phyloP scores from a whole-genome alignment of 306 rosid genomes.

The Prunus padus region DNA sequence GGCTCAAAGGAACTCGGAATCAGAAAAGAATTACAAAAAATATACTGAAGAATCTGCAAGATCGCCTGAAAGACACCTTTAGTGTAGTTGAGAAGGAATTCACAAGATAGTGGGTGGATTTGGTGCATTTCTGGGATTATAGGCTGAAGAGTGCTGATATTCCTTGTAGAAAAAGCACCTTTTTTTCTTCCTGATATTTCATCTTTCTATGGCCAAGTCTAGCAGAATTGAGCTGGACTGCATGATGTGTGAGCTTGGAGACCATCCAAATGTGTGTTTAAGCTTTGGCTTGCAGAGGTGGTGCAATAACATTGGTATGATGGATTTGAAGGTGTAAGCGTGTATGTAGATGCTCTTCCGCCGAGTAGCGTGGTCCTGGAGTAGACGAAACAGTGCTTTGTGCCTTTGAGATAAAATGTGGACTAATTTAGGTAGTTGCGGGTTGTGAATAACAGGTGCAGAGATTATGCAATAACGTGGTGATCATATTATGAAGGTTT shows the following conservation, averaged over 20 bases:
- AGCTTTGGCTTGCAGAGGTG: conserved; percentile 8
- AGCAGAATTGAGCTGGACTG: not conserved
- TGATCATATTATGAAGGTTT: not conserved
- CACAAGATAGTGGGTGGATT: conserved; percentile 31
- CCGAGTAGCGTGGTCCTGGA: not conserved
- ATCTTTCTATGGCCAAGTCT: not conserved
- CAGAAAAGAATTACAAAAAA: conserved; percentile 76
- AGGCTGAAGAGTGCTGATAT: conserved; percentile 10
- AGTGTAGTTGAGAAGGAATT: conserved; percentile 68
- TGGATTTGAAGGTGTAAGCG: conserved; percentile 7
- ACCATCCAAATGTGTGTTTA: not conserved
- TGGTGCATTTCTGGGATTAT: conserved; percentile 3
- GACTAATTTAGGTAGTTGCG: not conserved
- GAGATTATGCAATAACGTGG: not conserved
- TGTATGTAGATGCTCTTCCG: not conserved
- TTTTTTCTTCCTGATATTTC: not conserved
- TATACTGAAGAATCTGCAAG: conserved; percentile 56
- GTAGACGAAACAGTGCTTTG: not conserved
- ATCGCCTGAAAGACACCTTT: conserved; percentile 46
- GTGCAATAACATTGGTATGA: not conserved
- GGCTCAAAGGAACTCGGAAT: conserved; percentile 82
- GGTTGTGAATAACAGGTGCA: conserved; percentile 2
- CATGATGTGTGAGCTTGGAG: conserved; percentile 3
- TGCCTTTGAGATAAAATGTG: not conserved
- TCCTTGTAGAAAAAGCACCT: not conserved